Evolutionary conservation across 345 rosid species (phyloP), one percentile per base, ranked within the genome.

Genomic region (Carallia brachiata): DNA sequence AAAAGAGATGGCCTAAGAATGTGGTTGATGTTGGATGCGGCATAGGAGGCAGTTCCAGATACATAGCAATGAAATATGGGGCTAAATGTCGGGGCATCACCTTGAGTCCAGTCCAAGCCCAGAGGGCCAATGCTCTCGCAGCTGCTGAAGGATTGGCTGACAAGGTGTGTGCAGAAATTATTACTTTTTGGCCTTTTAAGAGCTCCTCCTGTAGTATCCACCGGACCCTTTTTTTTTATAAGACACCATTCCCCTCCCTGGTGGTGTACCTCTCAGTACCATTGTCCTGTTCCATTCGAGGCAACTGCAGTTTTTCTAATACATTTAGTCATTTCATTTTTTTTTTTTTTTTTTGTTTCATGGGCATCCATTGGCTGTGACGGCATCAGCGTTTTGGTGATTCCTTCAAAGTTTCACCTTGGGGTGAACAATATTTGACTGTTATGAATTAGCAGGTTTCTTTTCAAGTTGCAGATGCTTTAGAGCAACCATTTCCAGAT

Each of bases 11-110:
- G 54, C 91, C 93, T 37, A 84, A 83, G 86, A 87, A 73, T 39
- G 82, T 89, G 63, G 92, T 91, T 47, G 98, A 94, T 82, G 97
- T 94, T 59, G 98, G 98, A 31, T 94, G 97, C 75, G 98, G 98
- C 37, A 87, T 94, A 1, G 98, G 97, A 59, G 98, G 97, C 71
- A 91, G 97, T 85, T 94, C 98, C 23, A 86, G 95, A 70, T 89
- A 89, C 70, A 23, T 94, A 39, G 87, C 97, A 1, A 66, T 64
- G 74, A 91, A 88, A 74, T 94, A 66, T 75, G 97, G 86, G 13
- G 94, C 97, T 4, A 72, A 84, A 44, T 86, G 87, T 66, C 63
- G 55, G 56, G 98, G 96, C 55, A 89, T 93, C 68, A 91, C 97
- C 23, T 83, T 94, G 8, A 91, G 98, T 65, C 95, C 97, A 12